Evolutionary conservation across 805 yeast genomes (phyloP), one percentile per base, ranked within the genome.

Genomic region (Hanseniaspora vineae): DNA sequence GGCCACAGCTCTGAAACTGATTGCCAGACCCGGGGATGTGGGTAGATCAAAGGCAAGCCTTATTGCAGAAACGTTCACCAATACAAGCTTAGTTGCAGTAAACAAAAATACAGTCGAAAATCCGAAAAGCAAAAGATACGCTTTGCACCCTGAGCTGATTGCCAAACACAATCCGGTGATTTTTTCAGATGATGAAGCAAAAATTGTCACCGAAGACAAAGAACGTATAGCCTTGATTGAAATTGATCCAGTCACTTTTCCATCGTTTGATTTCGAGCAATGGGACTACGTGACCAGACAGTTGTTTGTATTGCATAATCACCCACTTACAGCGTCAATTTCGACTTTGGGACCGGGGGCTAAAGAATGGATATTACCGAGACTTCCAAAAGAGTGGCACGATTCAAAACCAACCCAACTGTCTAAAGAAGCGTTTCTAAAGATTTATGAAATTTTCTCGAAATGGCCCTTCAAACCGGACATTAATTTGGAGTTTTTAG

Each of bases 391-490:
- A 62, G 12, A 45, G 50, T 13, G 67, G 65, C 0, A 45, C 81
- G 1, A 55, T 76, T 46, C 58, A 72, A 14, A 75, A 69, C 50
- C 58, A 60, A 3, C 73, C 81, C 1, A 61, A 66, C 14, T 88
- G 44, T 67, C 78, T 0, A 58, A 66, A 2, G 75, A 73, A 1
- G 90, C 87, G n/a, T 67, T 81, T 50, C 49, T 68, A 6, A 53
- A 60, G 6, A 58, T 89, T 6, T 68, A 78, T 10, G 62, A 73
- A 2, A 68, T 65, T 2, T 86, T 81, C 58, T 71, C 68, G 40
- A 57, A 65, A 13, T 90, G 97, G 97, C 92, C 97, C 0, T 90
- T 88, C 69, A 87, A 81, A 61, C 97, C 95, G 0, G 73, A 66
- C 48, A 60, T 65, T 49, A 58, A 67, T 54, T 59, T 65, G 60